These are phyloP conservation scores for Ceratocystis huliohia DNA, from an alignment of 2,329 filamentous ascomycete species.

Conservation along the genomic window DNA sequence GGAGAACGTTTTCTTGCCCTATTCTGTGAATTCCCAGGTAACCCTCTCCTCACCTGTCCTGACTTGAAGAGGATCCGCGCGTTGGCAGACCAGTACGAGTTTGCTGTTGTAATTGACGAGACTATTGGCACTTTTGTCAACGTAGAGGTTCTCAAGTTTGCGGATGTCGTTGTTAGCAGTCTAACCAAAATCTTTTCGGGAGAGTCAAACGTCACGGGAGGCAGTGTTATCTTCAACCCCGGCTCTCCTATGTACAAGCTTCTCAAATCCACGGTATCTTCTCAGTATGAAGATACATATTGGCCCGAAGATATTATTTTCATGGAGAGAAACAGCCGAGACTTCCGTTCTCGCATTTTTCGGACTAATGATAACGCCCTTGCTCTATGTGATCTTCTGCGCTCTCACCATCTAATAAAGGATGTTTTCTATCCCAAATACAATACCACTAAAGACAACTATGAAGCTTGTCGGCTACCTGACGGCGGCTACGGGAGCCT, in stretches of 20 bases:
- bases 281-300: slow-evolving; percentile 73
- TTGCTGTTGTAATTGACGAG: slow-evolving; percentile 85
- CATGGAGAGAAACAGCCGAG: slow-evolving; percentile 89
- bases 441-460: slow-evolving; percentile 54
- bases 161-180: slow-evolving; percentile 86
- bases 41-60: slow-evolving; percentile 75
- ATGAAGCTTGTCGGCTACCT: slow-evolving; percentile 63
- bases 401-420: slow-evolving; percentile 51
- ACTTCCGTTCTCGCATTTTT: slow-evolving; percentile 72
- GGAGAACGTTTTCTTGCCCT: slow-evolving; percentile 71
- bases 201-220: slow-evolving; percentile 97
- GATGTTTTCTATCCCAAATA: slow-evolving; percentile 78
- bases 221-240: slow-evolving; percentile 53
- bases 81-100: slow-evolving; percentile 72
- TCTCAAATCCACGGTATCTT: slow-evolving; percentile 53
- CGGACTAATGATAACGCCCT: slow-evolving; percentile 80
- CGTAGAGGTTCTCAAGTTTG: slow-evolving; percentile 77
- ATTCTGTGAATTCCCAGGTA: slow-evolving; percentile 92
- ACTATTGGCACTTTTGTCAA: slow-evolving; percentile 96
- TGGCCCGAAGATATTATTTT: slow-evolving; percentile 93
- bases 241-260: slow-evolving; percentile 54
- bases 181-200: slow-evolving; percentile 96
- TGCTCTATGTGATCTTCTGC: slow-evolving; percentile 61
- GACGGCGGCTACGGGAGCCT: slow-evolving; percentile 81
- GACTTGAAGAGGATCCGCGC: slow-evolving; percentile 68